These are phyloP conservation scores for Apiospora arundinis DNA, from an alignment of 2,329 filamentous ascomycete species.

Conservation along the genomic window DNA sequence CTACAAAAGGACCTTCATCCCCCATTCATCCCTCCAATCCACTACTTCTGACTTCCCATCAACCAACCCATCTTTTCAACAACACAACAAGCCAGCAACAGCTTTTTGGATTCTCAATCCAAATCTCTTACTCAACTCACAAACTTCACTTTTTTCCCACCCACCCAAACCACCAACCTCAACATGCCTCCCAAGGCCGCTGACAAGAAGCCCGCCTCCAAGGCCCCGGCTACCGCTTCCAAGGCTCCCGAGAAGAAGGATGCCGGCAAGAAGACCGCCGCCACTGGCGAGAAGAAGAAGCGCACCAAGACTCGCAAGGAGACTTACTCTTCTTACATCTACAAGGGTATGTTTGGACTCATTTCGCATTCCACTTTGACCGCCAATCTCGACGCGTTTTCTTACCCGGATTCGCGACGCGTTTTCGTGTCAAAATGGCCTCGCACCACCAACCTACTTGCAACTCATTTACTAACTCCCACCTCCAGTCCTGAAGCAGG, in stretches of 20 bases:
- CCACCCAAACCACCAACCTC: slow-evolving; percentile 35
- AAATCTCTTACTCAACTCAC: slow-evolving; percentile 30
- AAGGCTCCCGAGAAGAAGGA: slow-evolving; percentile 95
- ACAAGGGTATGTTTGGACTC: slow-evolving; percentile 79
- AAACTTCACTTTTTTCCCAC: slow-evolving; percentile 29
- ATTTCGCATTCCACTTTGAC: background rate
- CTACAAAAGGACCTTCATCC: slow-evolving; percentile 67
- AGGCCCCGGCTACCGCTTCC: slow-evolving; percentile 81
- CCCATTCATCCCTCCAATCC: slow-evolving; percentile 49
- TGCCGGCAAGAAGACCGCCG: slow-evolving; percentile 98
- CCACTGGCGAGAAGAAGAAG: slow-evolving; percentile 99
- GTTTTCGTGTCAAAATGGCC: slow-evolving; percentile 10
- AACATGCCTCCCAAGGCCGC: slow-evolving; percentile 98
- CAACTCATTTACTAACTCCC: background rate
- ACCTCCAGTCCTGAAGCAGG: slow-evolving; percentile 92
- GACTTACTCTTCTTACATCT: slow-evolving; percentile 99
- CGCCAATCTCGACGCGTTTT: slow-evolving; percentile 9
- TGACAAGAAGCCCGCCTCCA: slow-evolving; percentile 98
- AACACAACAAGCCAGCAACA: slow-evolving; percentile 31
- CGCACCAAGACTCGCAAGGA: slow-evolving; percentile 99
- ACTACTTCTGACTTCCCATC: slow-evolving; percentile 42
- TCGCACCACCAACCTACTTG: too few relatives aligned
- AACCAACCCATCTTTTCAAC: slow-evolving; percentile 35
- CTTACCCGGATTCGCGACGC: slow-evolving; percentile 23
- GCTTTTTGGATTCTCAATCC: slow-evolving; percentile 29